Conservation (phyloP, 1,284 basidiomycete species). For the Naganishia sp. region DNA sequence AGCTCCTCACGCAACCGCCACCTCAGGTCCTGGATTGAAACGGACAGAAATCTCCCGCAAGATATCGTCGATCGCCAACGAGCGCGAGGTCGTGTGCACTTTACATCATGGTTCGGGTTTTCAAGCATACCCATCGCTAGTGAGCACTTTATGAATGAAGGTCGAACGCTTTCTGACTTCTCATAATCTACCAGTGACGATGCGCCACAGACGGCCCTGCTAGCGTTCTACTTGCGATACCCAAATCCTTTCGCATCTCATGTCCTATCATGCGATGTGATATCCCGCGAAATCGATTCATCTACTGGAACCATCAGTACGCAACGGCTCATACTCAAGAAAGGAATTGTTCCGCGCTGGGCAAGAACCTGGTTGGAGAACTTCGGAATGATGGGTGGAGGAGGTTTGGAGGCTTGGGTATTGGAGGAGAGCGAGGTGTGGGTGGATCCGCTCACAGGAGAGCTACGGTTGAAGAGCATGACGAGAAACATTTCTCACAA, state of each 20-base stretch:
- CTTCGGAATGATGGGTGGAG: conserved; percentile 60
- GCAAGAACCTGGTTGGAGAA: conserved; percentile 63
- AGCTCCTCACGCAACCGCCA: conserved; percentile 14
- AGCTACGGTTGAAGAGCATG: conserved; percentile 44
- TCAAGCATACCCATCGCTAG: conserved; percentile 34
- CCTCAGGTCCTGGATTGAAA: neutral
- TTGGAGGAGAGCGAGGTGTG: conserved; percentile 83
- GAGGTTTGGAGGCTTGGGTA: conserved; percentile 67
- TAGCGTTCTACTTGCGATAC: conserved; percentile 94
- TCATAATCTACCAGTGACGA: conserved; percentile 43
- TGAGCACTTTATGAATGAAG: neutral
- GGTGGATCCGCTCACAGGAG: conserved; percentile 34
- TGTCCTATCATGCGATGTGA: conserved; percentile 91
- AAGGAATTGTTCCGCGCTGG: conserved; percentile 87
- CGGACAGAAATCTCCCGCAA: neutral
- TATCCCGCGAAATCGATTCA: conserved; percentile 73
- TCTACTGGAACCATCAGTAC: conserved; percentile 74
- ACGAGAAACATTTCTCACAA: conserved; percentile 53
- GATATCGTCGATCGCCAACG: neutral
- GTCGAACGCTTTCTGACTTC: neutral
- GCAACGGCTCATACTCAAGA: conserved; percentile 87
- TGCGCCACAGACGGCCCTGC: conserved; percentile 70
- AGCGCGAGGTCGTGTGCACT: neutral
- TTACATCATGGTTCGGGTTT: conserved; percentile 32
- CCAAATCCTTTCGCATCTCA: conserved; percentile 95